Percentiles rank a stretch among this genome's conserved stretches.
These are phyloP conservation scores for Gossypium thurberi DNA, from an alignment of 345 rosid genomes.

Conservation along the genomic window DNA sequence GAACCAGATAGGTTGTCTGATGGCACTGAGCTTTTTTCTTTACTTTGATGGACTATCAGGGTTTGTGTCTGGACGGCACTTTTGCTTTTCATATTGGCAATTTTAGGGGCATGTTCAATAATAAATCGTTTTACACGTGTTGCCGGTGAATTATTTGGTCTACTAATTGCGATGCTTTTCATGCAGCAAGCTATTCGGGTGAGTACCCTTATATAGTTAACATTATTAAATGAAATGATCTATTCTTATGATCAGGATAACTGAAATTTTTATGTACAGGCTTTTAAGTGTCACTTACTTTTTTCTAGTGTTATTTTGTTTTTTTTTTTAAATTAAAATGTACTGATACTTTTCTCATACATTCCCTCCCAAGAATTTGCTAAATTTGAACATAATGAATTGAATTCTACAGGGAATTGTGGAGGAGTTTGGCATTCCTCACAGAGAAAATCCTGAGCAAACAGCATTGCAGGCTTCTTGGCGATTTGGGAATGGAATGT, in stretches of 20 bases:
- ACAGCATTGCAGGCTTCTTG: slow-evolving; percentile 53
- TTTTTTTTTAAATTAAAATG: neutral
- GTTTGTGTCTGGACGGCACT: slow-evolving; percentile 88
- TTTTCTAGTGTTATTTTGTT: neutral
- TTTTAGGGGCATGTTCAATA: slow-evolving; percentile 50
- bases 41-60: slow-evolving; percentile 36
- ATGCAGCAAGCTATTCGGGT: slow-evolving; percentile 81
- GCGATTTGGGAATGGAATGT: slow-evolving; percentile 68
- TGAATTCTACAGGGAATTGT: slow-evolving; percentile 49
- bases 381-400: slow-evolving; percentile 5
- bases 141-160: slow-evolving; percentile 84
- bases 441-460: slow-evolving; percentile 31
- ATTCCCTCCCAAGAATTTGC: neutral
- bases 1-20: neutral
- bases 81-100: slow-evolving; percentile 56
- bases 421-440: slow-evolving; percentile 51
- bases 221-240: neutral
- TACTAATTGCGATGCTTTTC: slow-evolving; percentile 72
- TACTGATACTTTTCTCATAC: neutral
- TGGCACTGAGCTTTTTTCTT: slow-evolving; percentile 13
- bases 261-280: neutral
- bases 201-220: neutral
- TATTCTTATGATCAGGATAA: neutral
- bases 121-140: slow-evolving; percentile 75
- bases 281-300: neutral